A percentile compares a stretch with the other conserved stretches of the same genome.
Evolutionary conservation across 1,139 yeast species (phyloP).

Genomic region (Lodderomyces elongisporus): DNA sequence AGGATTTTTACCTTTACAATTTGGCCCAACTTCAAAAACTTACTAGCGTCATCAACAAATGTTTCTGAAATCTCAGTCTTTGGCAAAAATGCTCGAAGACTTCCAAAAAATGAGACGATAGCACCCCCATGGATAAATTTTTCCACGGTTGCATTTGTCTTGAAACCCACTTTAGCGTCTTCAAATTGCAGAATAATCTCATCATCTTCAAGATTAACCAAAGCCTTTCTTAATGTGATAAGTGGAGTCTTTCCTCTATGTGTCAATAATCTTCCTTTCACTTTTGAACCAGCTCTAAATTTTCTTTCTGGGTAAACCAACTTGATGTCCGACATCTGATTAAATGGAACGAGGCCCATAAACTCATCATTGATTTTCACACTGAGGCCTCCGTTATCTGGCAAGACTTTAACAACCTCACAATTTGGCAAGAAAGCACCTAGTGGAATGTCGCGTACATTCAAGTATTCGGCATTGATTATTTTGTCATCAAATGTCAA

Average conservation of each 20-base stretch:
- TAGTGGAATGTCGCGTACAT: conserved; percentile 64
- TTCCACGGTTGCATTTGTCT: conserved; percentile 72
- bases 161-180: conserved; percentile 52
- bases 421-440: conserved; percentile 60
- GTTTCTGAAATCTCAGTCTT: conserved; percentile 87
- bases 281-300: conserved; percentile 76
- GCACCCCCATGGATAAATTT: conserved; percentile 74
- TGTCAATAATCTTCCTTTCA: conserved; percentile 62
- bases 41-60: conserved; percentile 70
- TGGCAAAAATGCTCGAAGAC: conserved; percentile 75
- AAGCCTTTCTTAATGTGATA: conserved; percentile 77
- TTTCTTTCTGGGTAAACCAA: conserved; percentile 88
- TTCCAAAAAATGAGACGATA: conserved; percentile 77
- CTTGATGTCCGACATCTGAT: conserved; percentile 80
- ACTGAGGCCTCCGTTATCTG: conserved; percentile 59
- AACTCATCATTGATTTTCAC: conserved; percentile 63
- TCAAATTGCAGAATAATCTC: conserved; percentile 50
- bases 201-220: conserved; percentile 64
- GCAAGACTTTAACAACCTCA: conserved; percentile 60
- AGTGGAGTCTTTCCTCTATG: conserved; percentile 36
- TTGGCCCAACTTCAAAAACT: conserved; percentile 79
- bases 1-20: conserved; percentile 70
- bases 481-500: conserved; percentile 66
- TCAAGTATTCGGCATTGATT: conserved; percentile 60
- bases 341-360: conserved; percentile 68